Conservation (phyloP, 208 protist genomes). For the Trypanosoma scelopori region DNA sequence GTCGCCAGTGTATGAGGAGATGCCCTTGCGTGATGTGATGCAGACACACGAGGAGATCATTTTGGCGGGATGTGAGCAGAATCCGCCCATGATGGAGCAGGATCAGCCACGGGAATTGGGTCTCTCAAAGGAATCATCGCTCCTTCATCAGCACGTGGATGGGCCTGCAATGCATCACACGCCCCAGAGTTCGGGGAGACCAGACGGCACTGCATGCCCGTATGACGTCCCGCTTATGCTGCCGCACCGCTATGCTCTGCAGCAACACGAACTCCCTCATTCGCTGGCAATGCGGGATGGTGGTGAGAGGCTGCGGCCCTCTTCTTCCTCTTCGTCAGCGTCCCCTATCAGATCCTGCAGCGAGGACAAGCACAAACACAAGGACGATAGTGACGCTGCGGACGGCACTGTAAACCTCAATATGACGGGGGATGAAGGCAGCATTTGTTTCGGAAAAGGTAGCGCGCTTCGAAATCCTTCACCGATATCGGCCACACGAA, state of each 20-base stretch:
- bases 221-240: not conserved
- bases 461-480: not conserved
- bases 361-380: not conserved
- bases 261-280: not conserved
- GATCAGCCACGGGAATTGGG: not conserved
- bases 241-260: not conserved
- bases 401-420: too few species aligned
- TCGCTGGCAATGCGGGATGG: not conserved
- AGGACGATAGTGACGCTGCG: too few species aligned
- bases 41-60: conserved; percentile 3
- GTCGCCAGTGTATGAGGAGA: not conserved
- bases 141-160: not conserved
- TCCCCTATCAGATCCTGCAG: not conserved
- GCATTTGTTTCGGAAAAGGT: not conserved
- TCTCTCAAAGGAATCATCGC: not conserved
- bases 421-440: too few species aligned
- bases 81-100: not conserved
- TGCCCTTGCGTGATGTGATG: not conserved
- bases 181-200: not conserved
- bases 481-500: not conserved
- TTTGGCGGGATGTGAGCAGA: not conserved
- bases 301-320: not conserved
- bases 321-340: not conserved
- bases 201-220: not conserved
- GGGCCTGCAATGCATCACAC: not conserved